Evolutionary conservation across 768 basidiomycete genomes (phyloP).

Genomic region (Lentinus brumalis): DNA sequence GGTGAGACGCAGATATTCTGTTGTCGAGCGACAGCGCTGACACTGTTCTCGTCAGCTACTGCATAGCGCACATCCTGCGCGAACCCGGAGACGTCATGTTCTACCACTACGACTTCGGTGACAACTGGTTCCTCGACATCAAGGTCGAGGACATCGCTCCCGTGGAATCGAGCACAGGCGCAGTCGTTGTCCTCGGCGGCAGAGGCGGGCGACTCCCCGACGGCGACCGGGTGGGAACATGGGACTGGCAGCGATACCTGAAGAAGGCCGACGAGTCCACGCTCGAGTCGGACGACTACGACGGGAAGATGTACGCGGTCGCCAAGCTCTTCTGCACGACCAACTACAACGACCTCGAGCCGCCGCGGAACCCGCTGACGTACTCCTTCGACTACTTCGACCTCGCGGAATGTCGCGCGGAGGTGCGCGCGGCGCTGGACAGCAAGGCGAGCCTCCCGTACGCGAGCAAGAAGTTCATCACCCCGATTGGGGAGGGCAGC

Average conservation of each 20-base stretch:
- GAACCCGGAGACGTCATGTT: constrained; percentile 3
- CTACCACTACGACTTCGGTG: constrained; percentile 15
- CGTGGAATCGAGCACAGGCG: constrained; percentile 2
- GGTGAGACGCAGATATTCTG: not conserved
- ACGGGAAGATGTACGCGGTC: not conserved
- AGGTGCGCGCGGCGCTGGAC: constrained; percentile 1
- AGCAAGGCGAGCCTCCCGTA: constrained; percentile 4
- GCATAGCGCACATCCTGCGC: constrained; percentile 7
- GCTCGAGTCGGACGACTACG: too few relatives aligned
- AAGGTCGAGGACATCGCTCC: constrained; percentile 1
- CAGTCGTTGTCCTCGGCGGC: constrained; percentile 6
- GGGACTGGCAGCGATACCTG: constrained; percentile 1
- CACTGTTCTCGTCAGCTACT: not conserved
- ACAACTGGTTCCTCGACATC: constrained; percentile 14
- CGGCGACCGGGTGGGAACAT: not conserved
- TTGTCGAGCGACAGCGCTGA: not conserved
- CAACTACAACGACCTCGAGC: not conserved
- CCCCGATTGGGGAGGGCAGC: not conserved
- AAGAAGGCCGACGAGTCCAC: not conserved
- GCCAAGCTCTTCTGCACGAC: not conserved
- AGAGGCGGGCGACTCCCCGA: constrained; percentile 4
- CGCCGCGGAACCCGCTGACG: not conserved
- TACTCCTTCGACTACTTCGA: constrained; percentile 10
- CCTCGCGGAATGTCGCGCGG: not conserved
- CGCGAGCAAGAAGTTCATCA: constrained; percentile 5